These are phyloP conservation scores for Rhododendron williamsianum DNA, from an alignment of 148 eudicot genomes.

Conservation along the genomic window DNA sequence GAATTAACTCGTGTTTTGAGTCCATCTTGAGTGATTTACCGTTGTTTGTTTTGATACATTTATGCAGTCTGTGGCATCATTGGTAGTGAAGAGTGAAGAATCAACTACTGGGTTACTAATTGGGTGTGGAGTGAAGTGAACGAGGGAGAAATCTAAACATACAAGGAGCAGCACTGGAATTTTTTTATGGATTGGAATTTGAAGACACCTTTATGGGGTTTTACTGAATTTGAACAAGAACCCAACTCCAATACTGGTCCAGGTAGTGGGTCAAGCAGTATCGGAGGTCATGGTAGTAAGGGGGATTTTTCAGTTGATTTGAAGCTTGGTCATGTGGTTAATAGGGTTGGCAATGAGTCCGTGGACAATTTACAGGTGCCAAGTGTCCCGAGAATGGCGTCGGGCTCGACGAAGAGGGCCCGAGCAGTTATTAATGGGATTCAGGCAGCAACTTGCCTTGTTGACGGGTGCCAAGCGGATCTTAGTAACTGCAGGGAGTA, in stretches of 20 bases:
- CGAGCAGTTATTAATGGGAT: no score
- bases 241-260: constrained; percentile 24
- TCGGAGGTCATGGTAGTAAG: constrained; percentile 13
- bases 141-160: not conserved
- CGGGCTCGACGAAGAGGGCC: constrained; percentile 50
- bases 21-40: not conserved
- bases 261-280: constrained; percentile 22
- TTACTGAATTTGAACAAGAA: constrained; percentile 30
- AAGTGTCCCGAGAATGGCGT: constrained; percentile 25
- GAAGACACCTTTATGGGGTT: constrained; percentile 34
- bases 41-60: not conserved
- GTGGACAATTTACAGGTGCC: constrained; percentile 20
- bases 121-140: constrained; percentile 4
- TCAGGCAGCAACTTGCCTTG: no score
- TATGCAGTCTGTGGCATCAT: not conserved
- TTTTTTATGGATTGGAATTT: constrained; percentile 41
- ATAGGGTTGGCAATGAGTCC: constrained; percentile 16
- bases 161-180: constrained; percentile 10
- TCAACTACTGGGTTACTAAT: not conserved
- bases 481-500: no score
- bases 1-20: not conserved
- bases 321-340: constrained; percentile 41
- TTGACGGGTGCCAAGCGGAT: no score
- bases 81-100: not conserved
- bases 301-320: constrained; percentile 35